These are phyloP conservation scores for Schizophyllum commune DNA, from an alignment of 1,284 basidiomycete species.

Conservation along the genomic window DNA sequence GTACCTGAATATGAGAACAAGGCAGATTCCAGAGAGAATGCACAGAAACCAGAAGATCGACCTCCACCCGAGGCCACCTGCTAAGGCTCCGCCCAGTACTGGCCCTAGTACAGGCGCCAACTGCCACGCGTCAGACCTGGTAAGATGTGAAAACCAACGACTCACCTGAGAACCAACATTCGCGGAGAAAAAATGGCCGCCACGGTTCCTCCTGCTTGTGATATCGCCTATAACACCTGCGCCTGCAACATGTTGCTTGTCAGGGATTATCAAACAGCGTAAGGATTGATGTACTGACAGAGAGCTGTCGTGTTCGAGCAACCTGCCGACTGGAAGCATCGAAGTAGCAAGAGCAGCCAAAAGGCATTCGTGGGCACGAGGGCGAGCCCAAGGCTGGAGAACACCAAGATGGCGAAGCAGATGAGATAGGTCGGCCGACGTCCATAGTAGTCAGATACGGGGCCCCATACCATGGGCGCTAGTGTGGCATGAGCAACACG, in stretches of 20 bases:
- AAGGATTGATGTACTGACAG: slow-evolving; percentile 21
- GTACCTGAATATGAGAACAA: slow-evolving; percentile 47
- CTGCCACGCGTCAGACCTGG: slow-evolving; percentile 18
- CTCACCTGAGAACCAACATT: slow-evolving; percentile 34
- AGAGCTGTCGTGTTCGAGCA: slow-evolving; percentile 54
- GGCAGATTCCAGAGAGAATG: slow-evolving; percentile 48
- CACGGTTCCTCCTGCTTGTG: slow-evolving; percentile 41
- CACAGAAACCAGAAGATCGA: slow-evolving; percentile 79
- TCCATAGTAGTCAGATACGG: slow-evolving; percentile 48
- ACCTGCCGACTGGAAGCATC: slow-evolving; percentile 53
- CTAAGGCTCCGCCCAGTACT: slow-evolving; percentile 50
- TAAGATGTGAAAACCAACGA: too few relatives aligned
- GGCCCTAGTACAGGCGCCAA: slow-evolving; percentile 46
- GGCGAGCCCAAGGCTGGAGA: slow-evolving; percentile 53
- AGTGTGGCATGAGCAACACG: neutral
- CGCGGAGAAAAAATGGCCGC: slow-evolving; percentile 44
- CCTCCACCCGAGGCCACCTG: slow-evolving; percentile 58
- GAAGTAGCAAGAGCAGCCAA: slow-evolving; percentile 53
- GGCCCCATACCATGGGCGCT: slow-evolving; percentile 62
- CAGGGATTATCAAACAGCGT: neutral
- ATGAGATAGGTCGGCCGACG: slow-evolving; percentile 47
- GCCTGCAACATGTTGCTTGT: slow-evolving; percentile 27
- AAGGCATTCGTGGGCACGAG: slow-evolving; percentile 53
- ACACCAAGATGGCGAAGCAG: slow-evolving; percentile 42
- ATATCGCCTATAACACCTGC: slow-evolving; percentile 54